A percentile compares a stretch with the other conserved stretches of the same genome.
These are phyloP conservation scores for Huntiella decipiens DNA, from an alignment of 2,329 filamentous ascomycete species.

Conservation along the genomic window DNA sequence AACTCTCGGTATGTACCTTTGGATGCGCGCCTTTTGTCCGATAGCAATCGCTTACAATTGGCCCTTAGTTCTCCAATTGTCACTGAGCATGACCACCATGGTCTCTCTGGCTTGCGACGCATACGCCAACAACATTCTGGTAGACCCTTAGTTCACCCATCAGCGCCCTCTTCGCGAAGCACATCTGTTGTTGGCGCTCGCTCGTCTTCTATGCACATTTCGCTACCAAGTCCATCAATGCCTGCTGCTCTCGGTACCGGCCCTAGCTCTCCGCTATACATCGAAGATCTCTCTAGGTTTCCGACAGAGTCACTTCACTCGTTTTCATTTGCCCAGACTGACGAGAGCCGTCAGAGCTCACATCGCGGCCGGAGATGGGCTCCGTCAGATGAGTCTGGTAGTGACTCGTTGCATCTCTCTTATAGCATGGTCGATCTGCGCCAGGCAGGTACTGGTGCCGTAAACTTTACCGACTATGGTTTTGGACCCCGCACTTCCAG, in stretches of 20 bases:
- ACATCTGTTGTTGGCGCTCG: conserved; percentile 40
- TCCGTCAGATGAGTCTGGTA: conserved; percentile 68
- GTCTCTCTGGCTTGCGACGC: conserved; percentile 70
- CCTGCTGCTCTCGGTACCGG: conserved; percentile 32
- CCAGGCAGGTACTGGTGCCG: neutral
- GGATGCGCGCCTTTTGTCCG: neutral
- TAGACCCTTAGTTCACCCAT: conserved; percentile 46
- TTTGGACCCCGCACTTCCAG: conserved; percentile 9
- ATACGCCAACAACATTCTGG: conserved; percentile 72
- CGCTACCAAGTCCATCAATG: conserved; percentile 36
- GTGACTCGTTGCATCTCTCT: conserved; percentile 91
- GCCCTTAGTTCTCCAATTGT: conserved; percentile 55
- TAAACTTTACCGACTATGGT: conserved; percentile 2
- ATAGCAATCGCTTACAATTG: neutral
- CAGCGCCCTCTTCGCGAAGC: conserved; percentile 43
- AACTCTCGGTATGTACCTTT: conserved; percentile 3
- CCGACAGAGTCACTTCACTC: conserved; percentile 93
- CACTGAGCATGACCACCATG: conserved; percentile 70
- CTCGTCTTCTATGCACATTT: conserved; percentile 52
- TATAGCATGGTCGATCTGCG: conserved; percentile 17
- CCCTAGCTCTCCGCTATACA: conserved; percentile 54
- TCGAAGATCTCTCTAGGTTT: conserved; percentile 81
- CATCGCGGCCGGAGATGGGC: conserved; percentile 41
- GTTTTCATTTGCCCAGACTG: conserved; percentile 93
- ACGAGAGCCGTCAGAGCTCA: conserved; percentile 81